Evolutionary conservation across 164 flowering plant species (phyloP).

Genomic region (Chimonanthus praecox): DNA sequence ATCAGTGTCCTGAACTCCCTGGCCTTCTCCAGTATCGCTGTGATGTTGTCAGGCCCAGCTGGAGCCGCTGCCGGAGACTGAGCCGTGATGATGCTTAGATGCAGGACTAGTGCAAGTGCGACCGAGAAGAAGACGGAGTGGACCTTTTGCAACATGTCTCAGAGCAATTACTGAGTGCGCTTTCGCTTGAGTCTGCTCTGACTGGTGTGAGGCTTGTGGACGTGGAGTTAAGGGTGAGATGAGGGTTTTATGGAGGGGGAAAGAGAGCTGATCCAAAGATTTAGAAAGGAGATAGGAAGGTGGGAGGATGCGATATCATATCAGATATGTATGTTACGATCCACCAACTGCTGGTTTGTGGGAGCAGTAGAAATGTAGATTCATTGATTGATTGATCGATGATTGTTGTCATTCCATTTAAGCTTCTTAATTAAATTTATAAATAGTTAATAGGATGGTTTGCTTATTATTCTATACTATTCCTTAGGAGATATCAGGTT

Average conservation of each 20-base stretch:
- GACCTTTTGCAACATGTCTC: neutral
- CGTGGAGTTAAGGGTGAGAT: neutral
- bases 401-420: too few species aligned
- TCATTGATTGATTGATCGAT: too few species aligned
- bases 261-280: neutral
- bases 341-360: too few species aligned
- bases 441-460: too few species aligned
- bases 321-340: neutral
- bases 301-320: neutral
- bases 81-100: neutral
- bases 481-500: too few species aligned
- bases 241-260: neutral
- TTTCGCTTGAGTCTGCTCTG: neutral
- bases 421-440: too few species aligned
- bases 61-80: slow-evolving; percentile 17
- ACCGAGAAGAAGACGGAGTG: neutral
- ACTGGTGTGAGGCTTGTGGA: neutral
- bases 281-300: neutral
- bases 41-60: slow-evolving; percentile 29
- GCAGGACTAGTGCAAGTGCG: neutral
- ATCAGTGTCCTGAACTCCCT: slow-evolving; percentile 29
- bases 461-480: too few species aligned
- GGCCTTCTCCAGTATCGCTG: slow-evolving; percentile 25
- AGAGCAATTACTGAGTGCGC: too few species aligned
- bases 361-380: too few species aligned